phyloP scores from a whole-genome alignment of 441 rosid genomes.

The Pelargonium myrrhifolium region DNA sequence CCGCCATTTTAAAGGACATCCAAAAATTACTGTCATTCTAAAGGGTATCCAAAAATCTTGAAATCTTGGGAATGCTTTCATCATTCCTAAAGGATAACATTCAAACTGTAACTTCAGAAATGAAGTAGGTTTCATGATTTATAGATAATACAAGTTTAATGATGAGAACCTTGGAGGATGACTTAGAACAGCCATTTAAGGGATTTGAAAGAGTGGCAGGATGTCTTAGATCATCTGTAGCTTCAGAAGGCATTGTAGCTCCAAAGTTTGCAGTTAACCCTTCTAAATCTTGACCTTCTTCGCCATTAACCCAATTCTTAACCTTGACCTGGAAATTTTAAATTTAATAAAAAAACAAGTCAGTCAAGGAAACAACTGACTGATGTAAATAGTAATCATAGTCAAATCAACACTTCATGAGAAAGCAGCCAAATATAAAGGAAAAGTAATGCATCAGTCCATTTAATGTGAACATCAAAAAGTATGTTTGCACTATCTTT shows the following conservation, averaged over 20 bases:
- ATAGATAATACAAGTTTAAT: slow-evolving; percentile 7
- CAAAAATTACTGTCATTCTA: not conserved
- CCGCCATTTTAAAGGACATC: too few species aligned
- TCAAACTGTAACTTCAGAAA: slow-evolving; percentile 3
- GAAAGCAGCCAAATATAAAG: too few species aligned
- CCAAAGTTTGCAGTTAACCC: slow-evolving; percentile 85
- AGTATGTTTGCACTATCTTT: too few species aligned
- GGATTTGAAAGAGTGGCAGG: slow-evolving; percentile 59
- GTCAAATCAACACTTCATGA: not conserved
- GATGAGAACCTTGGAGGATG: slow-evolving; percentile 54
- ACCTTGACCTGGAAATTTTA: slow-evolving; percentile 55
- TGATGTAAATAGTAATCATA: not conserved
- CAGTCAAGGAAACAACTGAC: slow-evolving; percentile 5
- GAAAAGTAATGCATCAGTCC: too few species aligned
- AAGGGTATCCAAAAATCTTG: not conserved
- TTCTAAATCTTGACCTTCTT: slow-evolving; percentile 34
- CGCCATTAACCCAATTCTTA: slow-evolving; percentile 66
- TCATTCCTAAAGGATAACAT: not conserved
- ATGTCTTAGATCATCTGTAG: slow-evolving; percentile 39
- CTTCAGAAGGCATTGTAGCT: slow-evolving; percentile 42
- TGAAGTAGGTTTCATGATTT: not conserved
- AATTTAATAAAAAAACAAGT: not conserved
- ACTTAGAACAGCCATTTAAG: slow-evolving; percentile 54
- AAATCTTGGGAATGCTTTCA: not conserved
- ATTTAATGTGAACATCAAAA: too few species aligned